phyloP scores from a whole-genome alignment of 352 stramenopile genomes.

The Globisporangium uncinulatum region DNA sequence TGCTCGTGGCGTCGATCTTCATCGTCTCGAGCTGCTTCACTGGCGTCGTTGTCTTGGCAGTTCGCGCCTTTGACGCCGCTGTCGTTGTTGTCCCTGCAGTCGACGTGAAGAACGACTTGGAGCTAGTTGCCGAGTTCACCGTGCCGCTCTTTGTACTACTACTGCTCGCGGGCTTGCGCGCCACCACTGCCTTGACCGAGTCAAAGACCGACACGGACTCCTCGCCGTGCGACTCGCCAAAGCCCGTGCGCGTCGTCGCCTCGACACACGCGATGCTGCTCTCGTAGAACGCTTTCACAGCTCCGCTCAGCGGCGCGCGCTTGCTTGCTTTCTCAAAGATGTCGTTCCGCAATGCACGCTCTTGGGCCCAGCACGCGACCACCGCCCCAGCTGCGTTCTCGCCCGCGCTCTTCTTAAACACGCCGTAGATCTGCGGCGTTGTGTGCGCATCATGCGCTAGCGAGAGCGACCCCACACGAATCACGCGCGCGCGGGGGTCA shows the following conservation, averaged over 20 bases:
- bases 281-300: constrained; percentile 43
- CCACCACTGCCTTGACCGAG: constrained; percentile 22
- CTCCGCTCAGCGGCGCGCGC: constrained; percentile 29
- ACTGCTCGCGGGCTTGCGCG: constrained; percentile 18
- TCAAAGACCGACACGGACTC: constrained; percentile 68
- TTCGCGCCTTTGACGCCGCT: constrained; percentile 16
- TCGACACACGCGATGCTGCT: constrained; percentile 45
- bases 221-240: constrained; percentile 45
- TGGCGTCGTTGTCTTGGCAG: constrained; percentile 12
- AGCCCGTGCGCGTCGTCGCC: constrained; percentile 47
- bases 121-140: not conserved
- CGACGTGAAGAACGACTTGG: constrained; percentile 26
- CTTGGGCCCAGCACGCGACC: constrained; percentile 46
- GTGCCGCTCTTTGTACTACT: not conserved
- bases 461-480: constrained; percentile 22
- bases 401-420: constrained; percentile 28
- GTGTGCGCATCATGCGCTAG: constrained; percentile 4
- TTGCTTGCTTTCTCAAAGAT: constrained; percentile 36
- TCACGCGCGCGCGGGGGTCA: constrained; percentile 44
- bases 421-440: constrained; percentile 44
- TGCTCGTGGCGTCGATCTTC: constrained; percentile 29
- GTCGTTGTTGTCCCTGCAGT: constrained; percentile 7
- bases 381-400: constrained; percentile 1
- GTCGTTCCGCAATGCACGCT: constrained; percentile 55
- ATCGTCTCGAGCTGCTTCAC: constrained; percentile 27